Evolutionary conservation across 257 asterid genomes (phyloP), one percentile per base, ranked within the genome.

Genomic region (Solanum neorickii): DNA sequence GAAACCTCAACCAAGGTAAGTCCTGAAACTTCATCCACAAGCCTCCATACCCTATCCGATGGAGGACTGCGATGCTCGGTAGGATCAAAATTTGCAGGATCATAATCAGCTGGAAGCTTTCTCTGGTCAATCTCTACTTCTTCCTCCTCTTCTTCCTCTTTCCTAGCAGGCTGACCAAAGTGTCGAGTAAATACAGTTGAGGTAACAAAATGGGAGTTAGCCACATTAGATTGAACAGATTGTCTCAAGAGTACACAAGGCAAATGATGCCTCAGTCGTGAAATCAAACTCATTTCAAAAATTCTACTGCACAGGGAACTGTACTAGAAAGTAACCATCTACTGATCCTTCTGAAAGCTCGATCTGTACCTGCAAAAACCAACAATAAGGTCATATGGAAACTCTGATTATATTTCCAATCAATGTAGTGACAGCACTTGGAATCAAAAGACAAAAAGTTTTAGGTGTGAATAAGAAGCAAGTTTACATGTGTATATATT

Each of bases 21-120:
- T 8, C 93, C 92, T 13, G 99, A 86, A 68, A 95, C 89, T 85
- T 95, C 99, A 86, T 96, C 98, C 35, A 95, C 98, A 11, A 96
- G 98, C 87, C 90, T 93, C 98, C 98, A 93, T 16, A 96, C 97
- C 88, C 96, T 90, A 60, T 93, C 95, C 0, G 95, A 87, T 35
- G 99, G 98, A 85, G 98, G 97, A 87, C 98, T 94, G 3, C 96
- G 97, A 88, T 94, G 96, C 92, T 94, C 98, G 1, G 96, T 91
- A 35, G 99, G 96, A 89, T 96, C 97, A 83, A 95, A 96, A 77
- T 89, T 93, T 23, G 93, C 88, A 20, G 97, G 96, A 82, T 95
- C 96, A 82, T 96, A 96, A 91, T 96, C 99, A 65, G 98, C 93
- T 23, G 98, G 98, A 83, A 96, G 99, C 90, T 92, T 90, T 88